Evolutionary conservation across 352 stramenopile genomes (phyloP).

Genomic region (Achlya hypogyna): DNA sequence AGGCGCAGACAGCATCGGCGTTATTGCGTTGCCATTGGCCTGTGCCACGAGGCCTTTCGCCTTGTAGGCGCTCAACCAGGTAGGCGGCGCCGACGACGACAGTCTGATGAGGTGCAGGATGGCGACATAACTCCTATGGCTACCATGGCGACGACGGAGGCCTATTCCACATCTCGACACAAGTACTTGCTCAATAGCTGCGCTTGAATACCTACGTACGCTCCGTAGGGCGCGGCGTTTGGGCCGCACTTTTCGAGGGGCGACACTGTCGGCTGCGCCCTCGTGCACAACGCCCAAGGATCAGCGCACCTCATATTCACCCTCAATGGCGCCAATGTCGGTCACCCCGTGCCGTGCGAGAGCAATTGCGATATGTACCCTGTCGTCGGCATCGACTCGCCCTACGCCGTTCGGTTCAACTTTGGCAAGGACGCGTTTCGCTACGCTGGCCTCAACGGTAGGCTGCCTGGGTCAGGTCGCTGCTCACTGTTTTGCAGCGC

Average conservation of each 20-base stretch:
- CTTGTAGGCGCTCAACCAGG: slow-evolving; percentile 50
- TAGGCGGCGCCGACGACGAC: background rate
- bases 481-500: background rate
- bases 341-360: background rate
- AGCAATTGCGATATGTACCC: slow-evolving; percentile 39
- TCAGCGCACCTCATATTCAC: slow-evolving; percentile 56
- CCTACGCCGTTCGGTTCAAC: slow-evolving; percentile 68
- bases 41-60: slow-evolving; percentile 40
- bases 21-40: slow-evolving; percentile 30
- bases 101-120: slow-evolving; percentile 24
- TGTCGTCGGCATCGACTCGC: slow-evolving; percentile 70
- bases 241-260: slow-evolving; percentile 36
- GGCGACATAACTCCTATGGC: slow-evolving; percentile 46
- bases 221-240: slow-evolving; percentile 32
- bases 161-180: slow-evolving; percentile 37
- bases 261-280: slow-evolving; percentile 60
- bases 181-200: slow-evolving; percentile 23
- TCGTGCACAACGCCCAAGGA: slow-evolving; percentile 30
- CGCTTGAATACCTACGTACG: background rate
- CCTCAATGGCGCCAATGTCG: slow-evolving; percentile 31
- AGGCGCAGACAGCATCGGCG: slow-evolving; percentile 17
- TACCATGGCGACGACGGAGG: slow-evolving; percentile 72
- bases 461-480: background rate
- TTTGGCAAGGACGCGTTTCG: slow-evolving; percentile 67
- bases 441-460: slow-evolving; percentile 22